Evolutionary conservation across 2,329 filamentous ascomycete species (phyloP).

Genomic region (Penicillium frequentans): DNA sequence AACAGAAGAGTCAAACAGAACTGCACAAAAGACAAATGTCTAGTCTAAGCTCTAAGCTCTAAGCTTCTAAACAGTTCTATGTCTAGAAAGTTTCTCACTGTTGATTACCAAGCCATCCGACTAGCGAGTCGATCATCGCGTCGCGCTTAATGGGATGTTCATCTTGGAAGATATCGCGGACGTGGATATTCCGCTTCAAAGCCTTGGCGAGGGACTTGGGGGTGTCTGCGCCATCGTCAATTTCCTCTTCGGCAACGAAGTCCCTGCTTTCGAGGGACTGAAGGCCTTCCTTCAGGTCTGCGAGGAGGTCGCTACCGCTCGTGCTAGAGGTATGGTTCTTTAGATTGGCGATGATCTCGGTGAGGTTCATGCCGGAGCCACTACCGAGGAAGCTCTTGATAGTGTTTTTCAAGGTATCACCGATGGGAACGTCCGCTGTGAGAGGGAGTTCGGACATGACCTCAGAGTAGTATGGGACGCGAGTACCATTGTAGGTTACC

Average conservation of each 20-base stretch:
- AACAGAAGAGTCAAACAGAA: neutral
- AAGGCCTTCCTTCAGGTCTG: neutral
- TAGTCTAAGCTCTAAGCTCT: constrained; percentile 1
- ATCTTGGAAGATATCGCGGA: constrained; percentile 8
- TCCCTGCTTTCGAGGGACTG: neutral
- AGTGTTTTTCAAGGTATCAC: constrained; percentile 30
- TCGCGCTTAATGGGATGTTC: constrained; percentile 17
- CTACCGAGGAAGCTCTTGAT: constrained; percentile 22
- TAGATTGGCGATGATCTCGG: constrained; percentile 10
- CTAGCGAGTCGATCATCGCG: constrained; percentile 13
- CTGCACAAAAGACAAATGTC: neutral
- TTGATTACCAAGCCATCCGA: constrained; percentile 6
- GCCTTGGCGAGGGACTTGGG: neutral
- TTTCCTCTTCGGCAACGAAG: neutral
- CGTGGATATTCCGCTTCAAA: constrained; percentile 16
- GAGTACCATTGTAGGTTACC: constrained; percentile 31
- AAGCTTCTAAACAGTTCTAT: neutral
- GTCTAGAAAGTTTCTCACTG: neutral
- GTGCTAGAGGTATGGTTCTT: neutral
- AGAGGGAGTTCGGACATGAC: constrained; percentile 33
- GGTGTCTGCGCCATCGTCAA: neutral
- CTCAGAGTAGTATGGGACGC: constrained; percentile 36
- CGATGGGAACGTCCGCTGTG: constrained; percentile 29
- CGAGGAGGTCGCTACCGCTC: neutral
- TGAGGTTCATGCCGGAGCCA: constrained; percentile 16